phyloP scores from a whole-genome alignment of 345 rosid species.

The Linum usitatissimum region DNA sequence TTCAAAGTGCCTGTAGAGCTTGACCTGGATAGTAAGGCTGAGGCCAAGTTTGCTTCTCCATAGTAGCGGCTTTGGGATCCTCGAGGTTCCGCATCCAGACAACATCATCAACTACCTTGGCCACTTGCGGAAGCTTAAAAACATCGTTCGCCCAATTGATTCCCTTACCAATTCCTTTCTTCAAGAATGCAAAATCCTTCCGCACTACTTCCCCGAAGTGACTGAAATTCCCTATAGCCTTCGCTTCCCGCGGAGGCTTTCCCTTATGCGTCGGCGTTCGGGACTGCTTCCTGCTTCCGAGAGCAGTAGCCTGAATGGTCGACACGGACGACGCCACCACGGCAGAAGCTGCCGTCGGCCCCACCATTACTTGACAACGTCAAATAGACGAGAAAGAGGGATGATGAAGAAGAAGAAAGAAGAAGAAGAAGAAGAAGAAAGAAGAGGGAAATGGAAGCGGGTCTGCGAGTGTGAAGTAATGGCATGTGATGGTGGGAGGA shows the following conservation, averaged over 20 bases:
- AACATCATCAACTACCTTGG: constrained; percentile 44
- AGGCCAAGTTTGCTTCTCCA: constrained; percentile 47
- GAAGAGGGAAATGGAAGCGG: too few relatives aligned
- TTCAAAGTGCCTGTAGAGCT: background rate
- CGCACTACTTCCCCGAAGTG: constrained; percentile 50
- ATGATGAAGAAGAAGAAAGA: too few relatives aligned
- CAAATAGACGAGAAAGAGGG: too few relatives aligned
- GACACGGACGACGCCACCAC: background rate
- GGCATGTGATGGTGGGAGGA: too few relatives aligned
- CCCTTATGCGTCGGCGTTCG: background rate
- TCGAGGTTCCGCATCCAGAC: constrained; percentile 65
- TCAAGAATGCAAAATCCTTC: constrained; percentile 52
- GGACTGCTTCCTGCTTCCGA: background rate
- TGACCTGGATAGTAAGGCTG: constrained; percentile 66
- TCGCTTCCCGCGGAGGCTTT: constrained; percentile 9
- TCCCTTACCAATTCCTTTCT: constrained; percentile 45
- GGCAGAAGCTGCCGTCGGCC: background rate
- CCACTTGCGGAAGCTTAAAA: constrained; percentile 48
- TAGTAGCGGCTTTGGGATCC: constrained; percentile 34
- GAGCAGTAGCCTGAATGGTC: background rate
- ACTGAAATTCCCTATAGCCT: constrained; percentile 38
- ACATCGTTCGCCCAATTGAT: constrained; percentile 54
- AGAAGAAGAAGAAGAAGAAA: too few relatives aligned
- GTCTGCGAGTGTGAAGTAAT: too few relatives aligned
- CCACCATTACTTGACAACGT: too few relatives aligned